A percentile compares a stretch with the other conserved stretches of the same genome.
Evolutionary conservation across 805 yeast species (phyloP).

Genomic region (Pichia rugopelliculosa): DNA sequence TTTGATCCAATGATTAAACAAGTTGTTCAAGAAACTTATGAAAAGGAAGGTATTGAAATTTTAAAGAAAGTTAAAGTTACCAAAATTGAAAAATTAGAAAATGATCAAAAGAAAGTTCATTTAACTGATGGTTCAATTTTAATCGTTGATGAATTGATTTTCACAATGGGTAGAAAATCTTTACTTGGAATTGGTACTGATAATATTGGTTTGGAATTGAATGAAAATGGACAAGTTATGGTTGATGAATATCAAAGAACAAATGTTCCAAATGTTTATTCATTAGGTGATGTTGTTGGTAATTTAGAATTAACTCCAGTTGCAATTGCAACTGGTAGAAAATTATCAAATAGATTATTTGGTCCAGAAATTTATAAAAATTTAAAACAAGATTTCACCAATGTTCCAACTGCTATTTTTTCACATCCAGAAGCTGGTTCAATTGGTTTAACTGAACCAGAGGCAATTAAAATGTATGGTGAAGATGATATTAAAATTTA

Average conservation of each 20-base stretch:
- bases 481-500: conserved; percentile 73
- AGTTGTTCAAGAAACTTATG: conserved; percentile 74
- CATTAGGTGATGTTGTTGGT: conserved; percentile 94
- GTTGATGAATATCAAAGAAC: conserved; percentile 90
- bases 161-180: conserved; percentile 93
- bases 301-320: conserved; percentile 94
- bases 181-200: conserved; percentile 69
- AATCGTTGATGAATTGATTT: conserved; percentile 74
- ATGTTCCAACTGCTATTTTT: conserved; percentile 94
- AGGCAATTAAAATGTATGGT: conserved; percentile 76
- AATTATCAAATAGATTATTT: conserved; percentile 82
- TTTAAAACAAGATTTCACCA: conserved; percentile 76
- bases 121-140: conserved; percentile 36
- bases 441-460: conserved; percentile 76
- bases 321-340: conserved; percentile 97
- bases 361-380: conserved; percentile 65
- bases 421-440: conserved; percentile 98
- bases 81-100: conserved; percentile 39
- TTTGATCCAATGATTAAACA: conserved; percentile 79
- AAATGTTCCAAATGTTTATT: conserved; percentile 58
- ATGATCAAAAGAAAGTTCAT: conserved; percentile 43
- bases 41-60: conserved; percentile 71
- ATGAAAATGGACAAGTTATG: conserved; percentile 53
- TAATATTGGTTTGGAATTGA: conserved; percentile 60
- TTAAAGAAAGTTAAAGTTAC: conserved; percentile 56